phyloP scores from a whole-genome alignment of 139 green algal genomes.

The Penium margaritaceum region DNA sequence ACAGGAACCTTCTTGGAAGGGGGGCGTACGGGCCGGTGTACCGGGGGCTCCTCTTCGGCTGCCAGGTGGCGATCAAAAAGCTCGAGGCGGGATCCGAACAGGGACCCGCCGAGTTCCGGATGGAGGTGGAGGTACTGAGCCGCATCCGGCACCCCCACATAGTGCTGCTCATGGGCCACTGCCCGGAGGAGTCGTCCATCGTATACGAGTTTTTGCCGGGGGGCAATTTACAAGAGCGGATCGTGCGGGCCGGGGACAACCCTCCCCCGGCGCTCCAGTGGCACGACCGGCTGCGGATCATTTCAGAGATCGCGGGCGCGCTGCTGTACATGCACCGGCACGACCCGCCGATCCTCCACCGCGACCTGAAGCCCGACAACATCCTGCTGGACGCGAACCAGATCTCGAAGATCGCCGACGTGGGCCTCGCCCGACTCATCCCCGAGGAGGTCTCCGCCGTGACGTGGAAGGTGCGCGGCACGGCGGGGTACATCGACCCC shows the following conservation, averaged over 20 bases:
- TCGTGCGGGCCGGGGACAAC: constrained; percentile 19
- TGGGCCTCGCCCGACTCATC: constrained; percentile 70
- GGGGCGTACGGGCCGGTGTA: too few relatives aligned
- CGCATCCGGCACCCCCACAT: constrained; percentile 58
- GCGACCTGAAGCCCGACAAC: constrained; percentile 77
- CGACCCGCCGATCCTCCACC: constrained; percentile 69
- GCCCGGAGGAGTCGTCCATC: constrained; percentile 50
- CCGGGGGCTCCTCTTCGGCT: too few relatives aligned
- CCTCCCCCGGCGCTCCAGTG: constrained; percentile 41
- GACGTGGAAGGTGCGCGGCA: background rate
- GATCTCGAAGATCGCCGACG: constrained; percentile 70
- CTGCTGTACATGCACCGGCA: background rate
- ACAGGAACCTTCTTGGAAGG: too few relatives aligned
- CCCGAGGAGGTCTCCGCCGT: background rate
- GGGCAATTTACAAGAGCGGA: constrained; percentile 47
- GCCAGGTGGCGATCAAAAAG: too few relatives aligned
- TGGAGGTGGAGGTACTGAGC: constrained; percentile 47
- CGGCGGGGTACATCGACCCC: background rate
- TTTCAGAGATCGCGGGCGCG: constrained; percentile 38
- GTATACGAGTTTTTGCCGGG: constrained; percentile 55
- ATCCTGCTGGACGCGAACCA: constrained; percentile 82
- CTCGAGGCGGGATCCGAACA: too few relatives aligned
- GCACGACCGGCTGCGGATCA: constrained; percentile 51
- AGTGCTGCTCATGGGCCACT: constrained; percentile 54
- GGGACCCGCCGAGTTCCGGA: too few relatives aligned